phyloP scores from a whole-genome alignment of 495 filamentous ascomycete species.

The Umbilicaria muhlenbergii region DNA sequence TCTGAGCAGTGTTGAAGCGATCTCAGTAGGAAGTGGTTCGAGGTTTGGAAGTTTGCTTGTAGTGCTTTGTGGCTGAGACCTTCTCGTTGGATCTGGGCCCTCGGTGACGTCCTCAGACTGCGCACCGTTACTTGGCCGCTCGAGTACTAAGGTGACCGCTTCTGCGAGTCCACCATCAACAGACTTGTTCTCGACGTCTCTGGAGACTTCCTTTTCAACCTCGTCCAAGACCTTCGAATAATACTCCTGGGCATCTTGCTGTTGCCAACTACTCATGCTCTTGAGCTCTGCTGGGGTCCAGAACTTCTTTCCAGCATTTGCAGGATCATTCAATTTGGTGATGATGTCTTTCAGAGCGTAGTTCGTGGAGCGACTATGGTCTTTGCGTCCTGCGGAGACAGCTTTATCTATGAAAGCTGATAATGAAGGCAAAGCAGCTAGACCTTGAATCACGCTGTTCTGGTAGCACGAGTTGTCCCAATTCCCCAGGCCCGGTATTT shows the following conservation, averaged over 20 bases:
- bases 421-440: slow-evolving; percentile 60
- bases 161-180: slow-evolving; percentile 28
- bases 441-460: slow-evolving; percentile 82
- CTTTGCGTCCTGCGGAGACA: slow-evolving; percentile 25
- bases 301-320: slow-evolving; percentile 51
- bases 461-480: slow-evolving; percentile 94
- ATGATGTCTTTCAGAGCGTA: slow-evolving; percentile 49
- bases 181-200: slow-evolving; percentile 27
- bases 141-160: slow-evolving; percentile 9
- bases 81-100: slow-evolving; percentile 4
- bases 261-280: slow-evolving; percentile 82
- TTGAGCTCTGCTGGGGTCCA: slow-evolving; percentile 70
- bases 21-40: slow-evolving; percentile 6
- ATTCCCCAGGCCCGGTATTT: slow-evolving; percentile 72
- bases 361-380: slow-evolving; percentile 28
- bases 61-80: neutral
- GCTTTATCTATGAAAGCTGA: slow-evolving; percentile 31
- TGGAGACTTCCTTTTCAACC: slow-evolving; percentile 60
- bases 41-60: neutral
- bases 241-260: slow-evolving; percentile 98
- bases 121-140: slow-evolving; percentile 1
- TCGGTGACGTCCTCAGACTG: neutral
- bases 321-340: slow-evolving; percentile 44
- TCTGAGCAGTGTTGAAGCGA: slow-evolving; percentile 14
- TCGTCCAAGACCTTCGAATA: slow-evolving; percentile 80